Evolutionary conservation across 2,329 filamentous ascomycete species (phyloP).

Genomic region (Fusarium coffeatum): DNA sequence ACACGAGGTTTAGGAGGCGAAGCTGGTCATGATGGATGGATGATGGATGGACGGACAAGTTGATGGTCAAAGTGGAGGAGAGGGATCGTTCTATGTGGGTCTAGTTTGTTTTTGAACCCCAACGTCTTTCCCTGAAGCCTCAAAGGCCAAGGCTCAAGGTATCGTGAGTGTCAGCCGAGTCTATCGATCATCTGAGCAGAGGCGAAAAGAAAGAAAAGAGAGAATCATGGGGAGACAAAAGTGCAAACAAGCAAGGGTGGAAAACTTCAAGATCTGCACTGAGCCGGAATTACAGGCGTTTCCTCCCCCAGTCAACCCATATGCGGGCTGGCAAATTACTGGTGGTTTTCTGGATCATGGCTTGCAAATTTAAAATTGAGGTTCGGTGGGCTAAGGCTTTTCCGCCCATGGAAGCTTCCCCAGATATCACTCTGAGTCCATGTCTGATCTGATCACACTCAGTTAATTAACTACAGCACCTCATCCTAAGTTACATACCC

Average conservation of each 20-base stretch:
- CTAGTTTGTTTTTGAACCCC: conserved; percentile 13
- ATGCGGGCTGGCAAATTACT: conserved; percentile 45
- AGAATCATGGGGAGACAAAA: conserved; percentile 5
- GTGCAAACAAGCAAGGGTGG: neutral
- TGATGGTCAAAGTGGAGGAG: conserved; percentile 29
- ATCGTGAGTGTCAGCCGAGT: conserved; percentile 17
- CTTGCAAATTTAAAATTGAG: conserved; percentile 50
- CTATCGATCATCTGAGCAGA: conserved; percentile 11
- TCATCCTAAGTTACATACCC: conserved; percentile 13
- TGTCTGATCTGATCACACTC: neutral
- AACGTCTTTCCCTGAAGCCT: conserved; percentile 21
- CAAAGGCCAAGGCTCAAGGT: neutral
- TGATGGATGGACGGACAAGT: conserved; percentile 22
- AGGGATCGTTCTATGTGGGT: conserved; percentile 27
- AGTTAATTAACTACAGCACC: conserved; percentile 1
- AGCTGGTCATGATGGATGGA: conserved; percentile 36
- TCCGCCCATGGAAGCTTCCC: conserved; percentile 31
- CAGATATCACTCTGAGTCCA: conserved; percentile 33
- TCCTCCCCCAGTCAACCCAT: conserved; percentile 34
- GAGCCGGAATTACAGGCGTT: conserved; percentile 42
- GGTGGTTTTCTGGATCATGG: conserved; percentile 44
- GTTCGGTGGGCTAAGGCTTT: conserved; percentile 35
- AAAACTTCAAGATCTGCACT: conserved; percentile 36
- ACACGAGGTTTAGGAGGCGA: conserved; percentile 44
- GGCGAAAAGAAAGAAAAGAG: neutral